phyloP scores from a whole-genome alignment of 2,329 filamentous ascomycete species.

The Fusarium sp. region DNA sequence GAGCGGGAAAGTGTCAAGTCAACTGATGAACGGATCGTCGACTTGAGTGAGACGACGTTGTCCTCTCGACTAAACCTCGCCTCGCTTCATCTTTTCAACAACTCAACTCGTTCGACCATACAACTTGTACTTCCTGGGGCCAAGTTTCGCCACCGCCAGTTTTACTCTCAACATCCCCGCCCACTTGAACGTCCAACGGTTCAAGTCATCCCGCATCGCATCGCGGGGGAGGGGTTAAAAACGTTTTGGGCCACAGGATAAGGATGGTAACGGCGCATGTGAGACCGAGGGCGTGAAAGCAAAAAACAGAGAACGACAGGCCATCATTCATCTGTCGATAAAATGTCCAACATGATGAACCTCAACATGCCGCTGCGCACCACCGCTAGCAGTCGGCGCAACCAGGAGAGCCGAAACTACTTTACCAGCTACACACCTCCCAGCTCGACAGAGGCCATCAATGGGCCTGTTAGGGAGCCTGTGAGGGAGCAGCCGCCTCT shows the following conservation, averaged over 20 bases:
- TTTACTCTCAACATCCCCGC: neutral
- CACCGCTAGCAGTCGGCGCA: slow-evolving; percentile 59
- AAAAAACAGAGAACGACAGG: slow-evolving; percentile 1
- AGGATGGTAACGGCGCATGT: slow-evolving; percentile 30
- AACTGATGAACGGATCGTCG: slow-evolving; percentile 17
- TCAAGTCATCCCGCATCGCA: slow-evolving; percentile 11
- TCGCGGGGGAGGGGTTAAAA: slow-evolving; percentile 42
- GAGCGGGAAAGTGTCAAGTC: slow-evolving; percentile 3
- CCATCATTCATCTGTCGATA: neutral
- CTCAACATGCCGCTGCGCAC: slow-evolving; percentile 64
- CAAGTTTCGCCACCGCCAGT: neutral
- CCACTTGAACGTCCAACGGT: slow-evolving; percentile 17
- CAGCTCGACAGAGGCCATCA: slow-evolving; percentile 71
- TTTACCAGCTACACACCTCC: slow-evolving; percentile 67
- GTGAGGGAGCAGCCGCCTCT: slow-evolving; percentile 62
- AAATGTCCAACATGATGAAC: slow-evolving; percentile 53
- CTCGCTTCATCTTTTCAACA: slow-evolving; percentile 1
- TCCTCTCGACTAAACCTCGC: slow-evolving; percentile 1
- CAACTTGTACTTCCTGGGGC: neutral
- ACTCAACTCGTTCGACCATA: neutral
- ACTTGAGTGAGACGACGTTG: slow-evolving; percentile 30
- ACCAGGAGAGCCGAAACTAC: slow-evolving; percentile 67
- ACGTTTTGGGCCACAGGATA: slow-evolving; percentile 18
- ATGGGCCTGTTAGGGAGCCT: slow-evolving; percentile 69
- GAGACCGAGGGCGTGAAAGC: slow-evolving; percentile 6